Evolutionary conservation across 257 asterid species (phyloP).

Genomic region (Solanum lycopersicoides): DNA sequence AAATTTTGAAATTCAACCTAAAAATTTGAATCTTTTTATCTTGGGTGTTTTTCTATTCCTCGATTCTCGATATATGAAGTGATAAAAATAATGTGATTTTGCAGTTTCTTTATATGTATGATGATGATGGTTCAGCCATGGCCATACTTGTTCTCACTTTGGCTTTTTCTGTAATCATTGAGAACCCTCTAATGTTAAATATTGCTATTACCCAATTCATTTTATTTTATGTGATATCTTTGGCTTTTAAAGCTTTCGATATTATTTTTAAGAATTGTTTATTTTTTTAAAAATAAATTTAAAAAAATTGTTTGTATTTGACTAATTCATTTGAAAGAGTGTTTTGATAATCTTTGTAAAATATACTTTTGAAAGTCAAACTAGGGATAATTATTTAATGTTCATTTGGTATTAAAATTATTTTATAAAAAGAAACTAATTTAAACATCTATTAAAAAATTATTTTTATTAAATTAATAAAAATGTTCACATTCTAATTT

Average conservation of each 20-base stretch:
- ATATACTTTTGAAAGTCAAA: neutral
- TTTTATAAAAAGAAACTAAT: neutral
- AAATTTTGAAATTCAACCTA: neutral
- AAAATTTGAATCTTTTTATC: neutral
- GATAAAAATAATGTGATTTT: neutral
- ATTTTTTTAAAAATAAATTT: too few relatives aligned
- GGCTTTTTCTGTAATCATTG: neutral
- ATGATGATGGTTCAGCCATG: neutral
- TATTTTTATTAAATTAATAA: too few relatives aligned
- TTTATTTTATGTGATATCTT: too few relatives aligned
- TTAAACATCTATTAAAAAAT: too few relatives aligned
- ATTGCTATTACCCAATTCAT: accelerated
- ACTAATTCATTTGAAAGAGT: too few relatives aligned
- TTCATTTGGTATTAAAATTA: too few relatives aligned
- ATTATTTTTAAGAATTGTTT: too few relatives aligned
- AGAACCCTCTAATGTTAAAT: neutral
- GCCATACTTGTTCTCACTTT: neutral
- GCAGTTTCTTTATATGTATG: neutral
- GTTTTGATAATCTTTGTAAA: accelerated
- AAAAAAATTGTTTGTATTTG: too few relatives aligned
- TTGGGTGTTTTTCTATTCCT: neutral
- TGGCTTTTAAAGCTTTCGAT: too few relatives aligned
- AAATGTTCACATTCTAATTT: too few relatives aligned
- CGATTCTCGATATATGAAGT: neutral
- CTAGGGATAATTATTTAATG: accelerated